Evolutionary conservation across 108 stramenopile species (phyloP).

Genomic region (Nannochloropsis granulata): DNA sequence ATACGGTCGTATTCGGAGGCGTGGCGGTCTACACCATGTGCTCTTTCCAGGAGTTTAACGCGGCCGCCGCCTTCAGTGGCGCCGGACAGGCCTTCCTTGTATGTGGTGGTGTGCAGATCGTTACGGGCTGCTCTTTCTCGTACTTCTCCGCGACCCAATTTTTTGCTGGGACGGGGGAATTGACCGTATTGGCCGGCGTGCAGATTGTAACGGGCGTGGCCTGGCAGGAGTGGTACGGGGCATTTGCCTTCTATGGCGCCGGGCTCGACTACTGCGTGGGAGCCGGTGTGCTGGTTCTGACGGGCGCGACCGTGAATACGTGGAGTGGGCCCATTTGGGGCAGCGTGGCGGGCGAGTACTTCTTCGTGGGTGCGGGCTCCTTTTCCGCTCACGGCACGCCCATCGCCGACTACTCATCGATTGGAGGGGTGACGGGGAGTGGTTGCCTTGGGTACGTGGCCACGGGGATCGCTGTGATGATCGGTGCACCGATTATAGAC

Average conservation of each 20-base stretch:
- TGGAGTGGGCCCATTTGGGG: background rate
- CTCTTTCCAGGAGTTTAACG: background rate
- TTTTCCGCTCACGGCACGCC: background rate
- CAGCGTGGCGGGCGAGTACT: background rate
- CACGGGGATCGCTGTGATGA: background rate
- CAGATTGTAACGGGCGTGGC: background rate
- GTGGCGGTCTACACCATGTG: background rate
- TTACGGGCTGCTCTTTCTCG: background rate
- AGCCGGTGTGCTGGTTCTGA: background rate
- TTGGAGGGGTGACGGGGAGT: background rate
- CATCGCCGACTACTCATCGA: background rate
- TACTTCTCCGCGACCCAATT: background rate
- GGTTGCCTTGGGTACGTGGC: background rate
- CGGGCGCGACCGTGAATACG: background rate
- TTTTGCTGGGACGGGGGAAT: background rate
- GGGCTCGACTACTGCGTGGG: background rate
- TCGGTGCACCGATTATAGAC: background rate
- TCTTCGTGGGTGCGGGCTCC: background rate
- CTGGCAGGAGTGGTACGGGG: background rate
- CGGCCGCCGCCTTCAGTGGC: background rate
- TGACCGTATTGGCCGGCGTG: background rate
- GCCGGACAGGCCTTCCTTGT: background rate
- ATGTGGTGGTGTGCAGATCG: background rate
- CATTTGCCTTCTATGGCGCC: background rate
- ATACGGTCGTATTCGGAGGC: background rate